Base-by-base conservation (phyloP, 352 stramenopile genomes). In the Pythium folliculosum region DNA sequence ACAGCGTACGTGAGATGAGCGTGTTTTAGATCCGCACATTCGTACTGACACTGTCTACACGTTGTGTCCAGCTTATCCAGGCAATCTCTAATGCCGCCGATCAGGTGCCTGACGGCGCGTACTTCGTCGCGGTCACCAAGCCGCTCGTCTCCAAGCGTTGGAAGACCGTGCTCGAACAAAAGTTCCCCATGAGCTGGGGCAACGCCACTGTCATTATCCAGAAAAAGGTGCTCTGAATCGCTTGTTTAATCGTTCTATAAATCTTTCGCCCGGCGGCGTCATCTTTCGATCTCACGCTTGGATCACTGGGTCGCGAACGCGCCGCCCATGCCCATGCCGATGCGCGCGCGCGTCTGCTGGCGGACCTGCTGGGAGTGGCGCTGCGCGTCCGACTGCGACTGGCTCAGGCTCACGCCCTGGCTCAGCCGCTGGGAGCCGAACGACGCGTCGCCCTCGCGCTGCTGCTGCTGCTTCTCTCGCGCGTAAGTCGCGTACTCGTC, bases 401-500 rank as follows among this genome's bases (percentile, higher is more conserved):
- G 35, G 40, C 40, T 51, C 23, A 25, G 40, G n/a, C 49, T 52
- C 49, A 55, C 19, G 0, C 21, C 17, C 19, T 27, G 13, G 10
- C 19, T 10, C n/a, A n/a, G n/a, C n/a, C n/a, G n/a, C 30, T 47
- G 40, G 40, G 40, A 47, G 12, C 6, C 5, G 16, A 16, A n/a
- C 14, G 44, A 8, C 8, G 32, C 9, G 8, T 47, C 16, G 17
- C 22, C 44, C 19, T 56, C 47, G 1, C 55, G 17, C 25, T 65
- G 1, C 9, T 61, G 44, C 40, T 69, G 51, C 54, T 88, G 63
- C 69, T 90, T 92, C 47, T 86, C 76, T 32, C 76, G 63, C 37
- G 89, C 44, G 63, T 92, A 92, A 13, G 60, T 48, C 67, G 89
- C 80, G 76, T 89, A 92, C 75, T 92, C 84, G 13, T 84, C 84